These are phyloP conservation scores for Rhodomyrtus psidioides DNA, from an alignment of 441 rosid genomes.

Conservation along the genomic window DNA sequence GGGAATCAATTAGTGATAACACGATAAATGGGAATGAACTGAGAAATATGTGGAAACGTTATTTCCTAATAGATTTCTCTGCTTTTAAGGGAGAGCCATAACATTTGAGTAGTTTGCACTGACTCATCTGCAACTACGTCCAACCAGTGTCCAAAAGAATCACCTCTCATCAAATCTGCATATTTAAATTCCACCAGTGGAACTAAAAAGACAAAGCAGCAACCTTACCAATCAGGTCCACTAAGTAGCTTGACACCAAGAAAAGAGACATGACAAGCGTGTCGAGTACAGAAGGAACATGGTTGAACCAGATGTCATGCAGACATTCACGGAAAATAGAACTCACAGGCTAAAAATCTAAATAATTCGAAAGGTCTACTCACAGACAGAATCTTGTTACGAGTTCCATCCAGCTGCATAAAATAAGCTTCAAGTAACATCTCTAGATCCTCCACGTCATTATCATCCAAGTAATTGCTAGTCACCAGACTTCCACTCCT, in stretches of 20 bases:
- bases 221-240: not conserved
- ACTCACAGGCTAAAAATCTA: not conserved
- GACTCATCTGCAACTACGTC: not conserved
- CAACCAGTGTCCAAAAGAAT: not conserved
- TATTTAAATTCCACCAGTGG: not conserved
- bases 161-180: not conserved
- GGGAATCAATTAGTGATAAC: not conserved
- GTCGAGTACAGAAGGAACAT: not conserved
- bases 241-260: not conserved
- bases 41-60: not conserved
- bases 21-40: not conserved
- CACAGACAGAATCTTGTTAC: slow-evolving; percentile 89
- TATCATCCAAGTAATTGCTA: slow-evolving; percentile 37
- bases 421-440: slow-evolving; percentile 96
- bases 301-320: not conserved
- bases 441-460: slow-evolving; percentile 87
- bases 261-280: not conserved
- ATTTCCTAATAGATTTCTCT: not conserved
- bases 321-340: not conserved
- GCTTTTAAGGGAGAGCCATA: not conserved
- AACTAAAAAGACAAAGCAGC: not conserved
- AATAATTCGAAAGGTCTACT: slow-evolving; percentile 18
- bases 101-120: not conserved
- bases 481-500: slow-evolving; percentile 62
- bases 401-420: slow-evolving; percentile 90